These are phyloP conservation scores for Moricandia arvensis DNA, from an alignment of 345 rosid genomes.

Conservation along the genomic window DNA sequence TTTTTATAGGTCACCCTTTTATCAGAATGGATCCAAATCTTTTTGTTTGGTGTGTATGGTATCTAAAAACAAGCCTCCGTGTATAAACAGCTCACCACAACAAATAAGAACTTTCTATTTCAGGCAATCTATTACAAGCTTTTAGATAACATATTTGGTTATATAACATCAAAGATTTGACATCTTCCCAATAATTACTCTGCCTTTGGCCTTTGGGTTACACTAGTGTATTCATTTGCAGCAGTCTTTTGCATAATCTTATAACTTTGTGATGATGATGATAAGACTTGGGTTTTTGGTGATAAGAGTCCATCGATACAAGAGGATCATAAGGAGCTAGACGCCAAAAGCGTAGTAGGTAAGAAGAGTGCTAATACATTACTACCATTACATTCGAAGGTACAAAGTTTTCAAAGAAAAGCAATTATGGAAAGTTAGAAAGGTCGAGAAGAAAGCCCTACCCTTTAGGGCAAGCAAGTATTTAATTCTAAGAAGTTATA, in stretches of 20 bases:
- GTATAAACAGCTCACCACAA: conserved; percentile 13
- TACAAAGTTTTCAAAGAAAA: conserved; percentile 28
- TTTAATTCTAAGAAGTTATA: conserved; percentile 24
- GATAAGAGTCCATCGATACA: conserved; percentile 11
- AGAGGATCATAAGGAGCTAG: conserved; percentile 18
- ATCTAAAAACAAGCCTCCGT: conserved; percentile 2
- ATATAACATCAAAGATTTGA: conserved; percentile 11
- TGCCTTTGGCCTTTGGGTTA: background rate
- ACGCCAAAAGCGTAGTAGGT: conserved; percentile 33
- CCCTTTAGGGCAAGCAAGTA: conserved; percentile 29
- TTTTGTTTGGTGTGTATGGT: conserved; percentile 2
- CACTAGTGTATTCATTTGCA: background rate
- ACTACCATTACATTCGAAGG: conserved; percentile 23
- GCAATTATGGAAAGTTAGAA: conserved; percentile 24
- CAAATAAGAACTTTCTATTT: conserved; percentile 14
- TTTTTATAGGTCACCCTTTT: background rate
- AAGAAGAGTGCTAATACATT: conserved; percentile 17
- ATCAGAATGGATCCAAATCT: conserved; percentile 16
- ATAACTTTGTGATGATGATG: conserved; percentile 16
- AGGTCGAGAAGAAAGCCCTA: conserved; percentile 39
- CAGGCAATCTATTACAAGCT: background rate
- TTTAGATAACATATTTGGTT: background rate
- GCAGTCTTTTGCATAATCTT: conserved; percentile 10
- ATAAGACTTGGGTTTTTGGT: conserved; percentile 20
- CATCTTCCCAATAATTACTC: conserved; percentile 9